Percentiles rank a stretch among this genome's conserved stretches.
Conservation (phyloP, 768 basidiomycete species). For the Gloeophyllum trabeum region DNA sequence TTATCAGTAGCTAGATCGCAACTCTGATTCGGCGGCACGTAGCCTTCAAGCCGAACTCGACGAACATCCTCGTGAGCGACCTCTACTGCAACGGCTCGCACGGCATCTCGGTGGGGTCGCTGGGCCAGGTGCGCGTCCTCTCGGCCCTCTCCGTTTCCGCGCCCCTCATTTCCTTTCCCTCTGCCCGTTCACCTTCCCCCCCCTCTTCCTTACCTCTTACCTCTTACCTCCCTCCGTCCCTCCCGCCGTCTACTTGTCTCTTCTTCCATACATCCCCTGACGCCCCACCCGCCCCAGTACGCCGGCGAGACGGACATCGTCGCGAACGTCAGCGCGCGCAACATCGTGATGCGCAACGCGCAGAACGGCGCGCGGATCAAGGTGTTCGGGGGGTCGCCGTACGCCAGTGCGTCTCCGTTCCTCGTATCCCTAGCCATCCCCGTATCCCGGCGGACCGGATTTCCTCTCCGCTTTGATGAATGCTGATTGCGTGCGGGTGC, state of each 20-base stretch:
- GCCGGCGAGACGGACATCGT: constrained; percentile 30
- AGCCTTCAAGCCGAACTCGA: constrained; percentile 35
- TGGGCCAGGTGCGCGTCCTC: too few species aligned
- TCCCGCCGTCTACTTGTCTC: neutral
- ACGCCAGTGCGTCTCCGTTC: constrained; percentile 15
- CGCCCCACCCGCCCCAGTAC: too few species aligned
- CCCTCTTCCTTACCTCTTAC: neutral
- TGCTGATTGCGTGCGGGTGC: neutral
- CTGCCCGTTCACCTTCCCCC: neutral
- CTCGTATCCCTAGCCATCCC: neutral
- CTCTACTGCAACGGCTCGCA: constrained; percentile 32
- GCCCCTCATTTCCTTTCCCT: too few species aligned
- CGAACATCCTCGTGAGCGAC: constrained; percentile 27
- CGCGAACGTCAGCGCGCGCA: constrained; percentile 27
- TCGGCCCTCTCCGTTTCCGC: neutral
- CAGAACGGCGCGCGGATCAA: constrained; percentile 43
- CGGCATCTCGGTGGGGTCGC: constrained; percentile 40
- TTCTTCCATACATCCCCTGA: neutral
- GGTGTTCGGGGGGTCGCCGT: constrained; percentile 33
- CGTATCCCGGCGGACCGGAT: too few species aligned
- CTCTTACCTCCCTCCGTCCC: neutral
- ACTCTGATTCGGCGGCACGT: constrained; percentile 7
- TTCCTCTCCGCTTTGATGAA: neutral
- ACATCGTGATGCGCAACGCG: constrained; percentile 32
- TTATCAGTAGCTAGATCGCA: too few species aligned